Conservation (phyloP, 441 rosid species). For the California macrophylla region DNA sequence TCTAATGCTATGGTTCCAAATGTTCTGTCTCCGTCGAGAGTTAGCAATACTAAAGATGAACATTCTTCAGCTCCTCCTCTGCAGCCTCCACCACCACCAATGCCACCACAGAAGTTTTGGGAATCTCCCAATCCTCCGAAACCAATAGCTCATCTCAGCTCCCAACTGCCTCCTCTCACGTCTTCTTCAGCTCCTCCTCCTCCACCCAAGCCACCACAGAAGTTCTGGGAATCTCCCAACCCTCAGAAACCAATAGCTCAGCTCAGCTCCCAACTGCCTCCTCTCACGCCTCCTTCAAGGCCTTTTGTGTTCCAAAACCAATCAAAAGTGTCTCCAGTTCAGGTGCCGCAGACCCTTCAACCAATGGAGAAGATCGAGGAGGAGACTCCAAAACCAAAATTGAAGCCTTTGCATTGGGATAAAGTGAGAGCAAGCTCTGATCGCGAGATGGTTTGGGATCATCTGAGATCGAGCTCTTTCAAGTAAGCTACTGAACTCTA, state of each 20-base stretch:
- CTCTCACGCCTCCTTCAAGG: constrained; percentile 60
- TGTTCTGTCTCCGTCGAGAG: constrained; percentile 43
- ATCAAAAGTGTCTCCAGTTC: constrained; percentile 26
- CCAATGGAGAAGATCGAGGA: constrained; percentile 19
- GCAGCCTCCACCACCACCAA: constrained; percentile 49
- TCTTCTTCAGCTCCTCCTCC: constrained; percentile 38
- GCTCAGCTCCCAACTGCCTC: constrained; percentile 44
- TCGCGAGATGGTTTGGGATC: constrained; percentile 99
- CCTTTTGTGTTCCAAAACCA: constrained; percentile 53
- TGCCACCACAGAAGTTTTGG: constrained; percentile 29
- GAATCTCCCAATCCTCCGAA: constrained; percentile 22
- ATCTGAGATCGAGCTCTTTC: constrained; percentile 79
- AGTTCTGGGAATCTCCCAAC: constrained; percentile 24
- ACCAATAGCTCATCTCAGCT: too few species aligned
- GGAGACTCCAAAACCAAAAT: constrained; percentile 56
- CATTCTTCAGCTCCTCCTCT: constrained; percentile 33
- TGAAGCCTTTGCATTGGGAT: constrained; percentile 96
- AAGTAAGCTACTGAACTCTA: constrained; percentile 41
- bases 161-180: too few species aligned
- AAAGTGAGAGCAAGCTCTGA: constrained; percentile 98
- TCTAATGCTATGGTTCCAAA: constrained; percentile 26
- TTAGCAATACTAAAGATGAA: constrained; percentile 25
- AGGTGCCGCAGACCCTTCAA: constrained; percentile 40
- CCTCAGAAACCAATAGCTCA: constrained; percentile 25
- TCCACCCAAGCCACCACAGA: constrained; percentile 40